These are phyloP conservation scores for Aspergillus wentii DNA, from an alignment of 495 filamentous ascomycete genomes.

Conservation along the genomic window DNA sequence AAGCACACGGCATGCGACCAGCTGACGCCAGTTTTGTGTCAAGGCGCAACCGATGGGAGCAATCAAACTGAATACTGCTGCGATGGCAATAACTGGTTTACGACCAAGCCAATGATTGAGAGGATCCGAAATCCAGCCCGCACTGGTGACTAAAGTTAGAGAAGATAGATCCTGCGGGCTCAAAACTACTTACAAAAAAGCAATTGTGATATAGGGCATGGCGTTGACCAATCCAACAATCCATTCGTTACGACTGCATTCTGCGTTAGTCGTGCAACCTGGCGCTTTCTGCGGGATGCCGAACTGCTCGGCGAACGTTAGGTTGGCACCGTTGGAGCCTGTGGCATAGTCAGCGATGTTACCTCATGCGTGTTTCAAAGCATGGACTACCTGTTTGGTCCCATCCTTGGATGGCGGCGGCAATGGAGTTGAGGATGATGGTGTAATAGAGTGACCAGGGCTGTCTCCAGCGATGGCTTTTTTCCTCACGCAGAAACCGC, in stretches of 20 bases:
- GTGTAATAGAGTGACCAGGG: conserved; percentile 59
- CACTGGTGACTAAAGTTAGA: conserved; percentile 21
- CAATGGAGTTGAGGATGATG: conserved; percentile 65
- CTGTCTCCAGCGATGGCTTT: conserved; percentile 60
- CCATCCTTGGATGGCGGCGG: conserved; percentile 64
- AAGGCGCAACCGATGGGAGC: conserved; percentile 63
- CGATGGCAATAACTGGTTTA: conserved; percentile 62
- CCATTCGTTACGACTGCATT: conserved; percentile 32
- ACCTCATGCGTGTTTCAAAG: background rate
- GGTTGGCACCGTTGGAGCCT: conserved; percentile 69
- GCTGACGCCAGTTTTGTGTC: conserved; percentile 56
- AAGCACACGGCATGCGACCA: conserved; percentile 57
- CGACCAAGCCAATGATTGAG: conserved; percentile 63
- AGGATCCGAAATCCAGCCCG: conserved; percentile 69
- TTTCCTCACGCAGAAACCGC: conserved; percentile 48
- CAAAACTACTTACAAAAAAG: conserved; percentile 35
- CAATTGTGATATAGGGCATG: conserved; percentile 37
- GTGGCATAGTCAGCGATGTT: conserved; percentile 6
- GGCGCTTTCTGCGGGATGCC: conserved; percentile 31
- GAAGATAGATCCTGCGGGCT: no score
- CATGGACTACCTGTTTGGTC: conserved; percentile 50
- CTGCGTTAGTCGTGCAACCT: conserved; percentile 32
- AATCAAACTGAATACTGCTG: conserved; percentile 59
- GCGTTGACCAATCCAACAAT: conserved; percentile 44
- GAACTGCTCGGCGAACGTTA: conserved; percentile 55